phyloP scores from a whole-genome alignment of 2,329 filamentous ascomycete species.

The Geoglossum cookeanum region DNA sequence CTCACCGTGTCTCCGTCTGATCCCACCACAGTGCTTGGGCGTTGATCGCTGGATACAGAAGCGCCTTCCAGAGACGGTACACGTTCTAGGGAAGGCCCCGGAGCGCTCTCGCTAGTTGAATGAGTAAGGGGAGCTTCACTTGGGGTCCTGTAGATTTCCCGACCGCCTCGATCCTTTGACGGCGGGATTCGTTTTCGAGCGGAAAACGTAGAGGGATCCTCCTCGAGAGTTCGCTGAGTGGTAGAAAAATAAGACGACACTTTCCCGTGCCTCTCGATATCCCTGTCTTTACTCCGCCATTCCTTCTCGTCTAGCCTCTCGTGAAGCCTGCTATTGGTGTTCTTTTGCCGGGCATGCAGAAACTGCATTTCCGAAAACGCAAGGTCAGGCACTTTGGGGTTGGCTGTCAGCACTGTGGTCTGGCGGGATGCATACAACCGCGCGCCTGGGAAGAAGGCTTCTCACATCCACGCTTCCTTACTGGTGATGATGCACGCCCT shows the following conservation, averaged over 20 bases:
- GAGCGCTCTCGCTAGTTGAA: background rate
- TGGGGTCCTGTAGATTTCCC: background rate
- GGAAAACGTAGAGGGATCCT: background rate
- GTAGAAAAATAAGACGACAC: background rate
- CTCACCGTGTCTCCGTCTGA: background rate
- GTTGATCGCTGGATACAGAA: background rate
- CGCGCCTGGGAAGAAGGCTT: background rate
- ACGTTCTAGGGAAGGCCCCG: background rate
- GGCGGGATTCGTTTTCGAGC: background rate
- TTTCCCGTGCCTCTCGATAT: conserved; percentile 1
- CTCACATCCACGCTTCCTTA: conserved; percentile 21
- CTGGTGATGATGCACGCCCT: conserved; percentile 20
- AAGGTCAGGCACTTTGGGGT: conserved; percentile 29
- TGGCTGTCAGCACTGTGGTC: background rate
- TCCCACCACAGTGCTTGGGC: background rate
- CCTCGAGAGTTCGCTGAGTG: background rate
- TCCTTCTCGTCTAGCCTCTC: background rate
- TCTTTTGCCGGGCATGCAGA: conserved; percentile 11
- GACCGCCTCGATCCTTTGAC: background rate
- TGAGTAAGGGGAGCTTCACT: background rate
- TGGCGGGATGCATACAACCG: background rate
- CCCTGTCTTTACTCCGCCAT: background rate
- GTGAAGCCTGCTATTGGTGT: background rate
- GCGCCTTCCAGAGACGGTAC: background rate
- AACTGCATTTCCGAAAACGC: conserved; percentile 33